Evolutionary conservation across 2,329 filamentous ascomycete genomes (phyloP).

Genomic region (Aureobasidium sp.): DNA sequence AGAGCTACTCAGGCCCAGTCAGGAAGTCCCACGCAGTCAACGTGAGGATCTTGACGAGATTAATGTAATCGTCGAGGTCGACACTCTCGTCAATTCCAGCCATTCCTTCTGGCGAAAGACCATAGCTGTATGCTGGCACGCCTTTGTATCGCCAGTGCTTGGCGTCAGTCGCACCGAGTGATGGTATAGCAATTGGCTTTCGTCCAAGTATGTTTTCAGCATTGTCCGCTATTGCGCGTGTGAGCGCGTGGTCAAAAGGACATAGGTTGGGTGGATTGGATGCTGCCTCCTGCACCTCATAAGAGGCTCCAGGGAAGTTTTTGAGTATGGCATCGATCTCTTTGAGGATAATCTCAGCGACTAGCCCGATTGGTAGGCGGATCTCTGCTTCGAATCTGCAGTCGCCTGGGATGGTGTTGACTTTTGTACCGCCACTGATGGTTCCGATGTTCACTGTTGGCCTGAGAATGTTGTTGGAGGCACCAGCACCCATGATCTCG

Average conservation of each 20-base stretch:
- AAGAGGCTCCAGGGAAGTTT: conserved; percentile 23
- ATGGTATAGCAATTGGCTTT: conserved; percentile 29
- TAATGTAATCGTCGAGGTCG: conserved; percentile 26
- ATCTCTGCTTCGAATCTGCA: conserved; percentile 35
- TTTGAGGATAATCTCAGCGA: conserved; percentile 22
- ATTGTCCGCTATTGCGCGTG: conserved; percentile 22
- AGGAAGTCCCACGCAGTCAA: conserved; percentile 28
- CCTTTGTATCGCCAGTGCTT: conserved; percentile 34
- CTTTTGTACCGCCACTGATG: conserved; percentile 34
- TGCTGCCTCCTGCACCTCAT: conserved; percentile 27
- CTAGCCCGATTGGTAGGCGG: conserved; percentile 33
- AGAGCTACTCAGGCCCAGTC: conserved; percentile 12
- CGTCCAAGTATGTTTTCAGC: conserved; percentile 22
- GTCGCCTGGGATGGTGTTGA: conserved; percentile 35
- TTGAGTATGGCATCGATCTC: conserved; percentile 24
- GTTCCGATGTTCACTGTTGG: conserved; percentile 36
- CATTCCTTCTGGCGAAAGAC: conserved; percentile 26
- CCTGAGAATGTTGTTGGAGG: conserved; percentile 26
- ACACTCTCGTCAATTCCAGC: conserved; percentile 23
- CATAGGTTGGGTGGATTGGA: conserved; percentile 29
- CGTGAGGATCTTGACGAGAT: conserved; percentile 25
- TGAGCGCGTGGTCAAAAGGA: conserved; percentile 28
- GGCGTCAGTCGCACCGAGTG: conserved; percentile 34
- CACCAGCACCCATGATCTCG: conserved; percentile 31
- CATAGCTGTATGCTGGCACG: conserved; percentile 33